Percentiles rank a stretch among this genome's conserved stretches.
These are phyloP conservation scores for Apiospora kogelbergensis DNA, from an alignment of 2,329 filamentous ascomycete species.

Conservation along the genomic window DNA sequence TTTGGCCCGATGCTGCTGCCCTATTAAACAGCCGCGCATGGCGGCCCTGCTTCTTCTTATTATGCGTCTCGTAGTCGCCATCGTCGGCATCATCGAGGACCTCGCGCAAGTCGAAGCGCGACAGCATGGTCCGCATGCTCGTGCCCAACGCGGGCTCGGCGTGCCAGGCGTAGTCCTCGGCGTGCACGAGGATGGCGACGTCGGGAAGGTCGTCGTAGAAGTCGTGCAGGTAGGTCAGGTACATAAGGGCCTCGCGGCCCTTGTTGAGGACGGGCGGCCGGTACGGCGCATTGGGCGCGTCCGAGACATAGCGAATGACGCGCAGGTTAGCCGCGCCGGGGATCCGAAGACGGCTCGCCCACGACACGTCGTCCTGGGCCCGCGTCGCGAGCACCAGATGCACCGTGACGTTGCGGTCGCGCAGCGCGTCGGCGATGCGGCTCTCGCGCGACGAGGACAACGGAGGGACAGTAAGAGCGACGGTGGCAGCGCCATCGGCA, in stretches of 20 bases:
- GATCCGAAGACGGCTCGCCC: conserved; percentile 26
- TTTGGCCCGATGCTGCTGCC: neutral
- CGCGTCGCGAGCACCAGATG: conserved; percentile 31
- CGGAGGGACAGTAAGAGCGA: neutral
- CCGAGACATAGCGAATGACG: conserved; percentile 47
- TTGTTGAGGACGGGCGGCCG: conserved; percentile 54
- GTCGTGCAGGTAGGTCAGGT: conserved; percentile 61
- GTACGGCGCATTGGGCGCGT: conserved; percentile 44
- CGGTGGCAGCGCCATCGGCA: neutral
- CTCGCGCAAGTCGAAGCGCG: conserved; percentile 29
- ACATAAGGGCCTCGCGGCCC: conserved; percentile 63
- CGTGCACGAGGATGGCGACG: conserved; percentile 61
- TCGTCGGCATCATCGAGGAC: neutral
- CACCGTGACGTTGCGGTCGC: conserved; percentile 22
- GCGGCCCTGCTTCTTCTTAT: neutral
- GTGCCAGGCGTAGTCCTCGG: conserved; percentile 47
- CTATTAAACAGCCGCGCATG: neutral
- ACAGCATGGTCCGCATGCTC: conserved; percentile 31
- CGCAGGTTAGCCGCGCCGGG: conserved; percentile 28
- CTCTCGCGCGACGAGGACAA: neutral
- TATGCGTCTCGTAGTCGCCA: neutral
- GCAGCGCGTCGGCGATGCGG: neutral
- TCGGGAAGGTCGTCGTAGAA: conserved; percentile 60
- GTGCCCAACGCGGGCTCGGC: conserved; percentile 34
- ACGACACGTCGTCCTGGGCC: conserved; percentile 29